Conservation (phyloP, 495 filamentous ascomycete species). For the Penicillium argentinense region DNA sequence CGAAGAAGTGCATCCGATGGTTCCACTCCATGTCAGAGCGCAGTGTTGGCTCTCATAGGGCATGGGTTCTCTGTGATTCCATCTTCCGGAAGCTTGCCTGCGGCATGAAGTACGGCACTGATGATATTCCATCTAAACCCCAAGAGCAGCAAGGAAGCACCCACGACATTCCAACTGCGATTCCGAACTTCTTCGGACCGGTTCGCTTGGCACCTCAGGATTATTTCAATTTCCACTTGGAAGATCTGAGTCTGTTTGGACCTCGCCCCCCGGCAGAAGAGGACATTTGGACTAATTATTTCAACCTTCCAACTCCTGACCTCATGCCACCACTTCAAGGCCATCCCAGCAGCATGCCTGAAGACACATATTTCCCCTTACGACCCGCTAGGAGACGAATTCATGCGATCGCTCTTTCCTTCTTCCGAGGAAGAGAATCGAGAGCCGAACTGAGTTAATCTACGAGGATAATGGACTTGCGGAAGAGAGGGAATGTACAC, state of each 20-base stretch:
- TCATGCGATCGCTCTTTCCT: conserved; percentile 47
- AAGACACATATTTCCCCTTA: conserved; percentile 41
- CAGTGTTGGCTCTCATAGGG: conserved; percentile 53
- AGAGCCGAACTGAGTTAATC: background rate
- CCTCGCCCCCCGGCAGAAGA: conserved; percentile 9
- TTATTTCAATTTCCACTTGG: conserved; percentile 12
- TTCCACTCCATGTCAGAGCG: conserved; percentile 51
- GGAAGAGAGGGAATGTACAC: background rate
- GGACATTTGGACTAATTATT: conserved; percentile 16
- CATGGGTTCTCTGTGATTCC: conserved; percentile 44
- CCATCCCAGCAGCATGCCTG: conserved; percentile 1
- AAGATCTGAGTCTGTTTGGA: conserved; percentile 14
- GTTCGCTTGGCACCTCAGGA: background rate
- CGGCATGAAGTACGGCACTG: conserved; percentile 38
- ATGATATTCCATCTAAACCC: conserved; percentile 31
- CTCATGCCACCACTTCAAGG: conserved; percentile 8
- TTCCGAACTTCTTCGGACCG: background rate
- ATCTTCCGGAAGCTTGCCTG: conserved; percentile 20
- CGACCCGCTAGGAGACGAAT: conserved; percentile 44
- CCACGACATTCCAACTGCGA: background rate
- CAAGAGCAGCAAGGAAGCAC: conserved; percentile 10
- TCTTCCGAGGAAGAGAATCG: conserved; percentile 13
- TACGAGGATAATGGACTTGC: background rate
- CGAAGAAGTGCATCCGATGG: conserved; percentile 59
- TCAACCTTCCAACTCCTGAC: conserved; percentile 17